Conservation (phyloP, 1,284 basidiomycete species). For the Gymnopus androsaceus region DNA sequence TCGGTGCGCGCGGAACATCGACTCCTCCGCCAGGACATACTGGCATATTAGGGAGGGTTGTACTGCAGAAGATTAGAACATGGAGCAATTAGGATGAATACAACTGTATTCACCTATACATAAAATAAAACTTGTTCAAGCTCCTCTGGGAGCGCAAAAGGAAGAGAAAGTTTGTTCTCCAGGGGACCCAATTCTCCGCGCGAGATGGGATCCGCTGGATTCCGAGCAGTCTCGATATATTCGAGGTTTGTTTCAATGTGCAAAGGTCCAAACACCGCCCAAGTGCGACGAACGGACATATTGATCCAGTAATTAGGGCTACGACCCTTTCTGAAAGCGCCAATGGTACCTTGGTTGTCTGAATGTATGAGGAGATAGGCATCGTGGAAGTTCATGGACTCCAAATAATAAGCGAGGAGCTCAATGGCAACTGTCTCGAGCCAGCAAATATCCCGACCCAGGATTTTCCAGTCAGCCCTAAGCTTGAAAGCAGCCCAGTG, state of each 20-base stretch:
- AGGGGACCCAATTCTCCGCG: slow-evolving; percentile 21
- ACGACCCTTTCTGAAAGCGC: slow-evolving; percentile 34
- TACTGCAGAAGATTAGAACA: background rate
- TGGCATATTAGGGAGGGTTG: background rate
- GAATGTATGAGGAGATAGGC: slow-evolving; percentile 6
- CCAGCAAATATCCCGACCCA: slow-evolving; percentile 16
- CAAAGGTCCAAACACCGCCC: slow-evolving; percentile 19
- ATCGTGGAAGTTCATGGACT: background rate
- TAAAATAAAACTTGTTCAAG: slow-evolving; percentile 18
- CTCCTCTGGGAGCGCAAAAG: slow-evolving; percentile 25
- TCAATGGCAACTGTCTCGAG: slow-evolving; percentile 15
- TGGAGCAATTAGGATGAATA: background rate
- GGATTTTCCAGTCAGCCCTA: background rate
- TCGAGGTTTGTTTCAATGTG: slow-evolving; percentile 27
- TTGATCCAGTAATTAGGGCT: slow-evolving; percentile 37
- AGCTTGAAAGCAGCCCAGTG: slow-evolving; percentile 2
- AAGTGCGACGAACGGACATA: slow-evolving; percentile 29
- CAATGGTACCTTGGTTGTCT: slow-evolving; percentile 39
- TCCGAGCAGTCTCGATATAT: slow-evolving; percentile 33
- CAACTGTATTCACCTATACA: slow-evolving; percentile 13
- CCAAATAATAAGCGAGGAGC: background rate
- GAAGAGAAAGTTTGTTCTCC: slow-evolving; percentile 3
- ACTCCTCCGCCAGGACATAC: background rate
- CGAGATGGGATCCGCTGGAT: slow-evolving; percentile 38
- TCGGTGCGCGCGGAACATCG: background rate